Percentiles rank a stretch among this genome's conserved stretches.
phyloP scores from a whole-genome alignment of 805 yeast genomes.

The Yarrowia yakushimensis region DNA sequence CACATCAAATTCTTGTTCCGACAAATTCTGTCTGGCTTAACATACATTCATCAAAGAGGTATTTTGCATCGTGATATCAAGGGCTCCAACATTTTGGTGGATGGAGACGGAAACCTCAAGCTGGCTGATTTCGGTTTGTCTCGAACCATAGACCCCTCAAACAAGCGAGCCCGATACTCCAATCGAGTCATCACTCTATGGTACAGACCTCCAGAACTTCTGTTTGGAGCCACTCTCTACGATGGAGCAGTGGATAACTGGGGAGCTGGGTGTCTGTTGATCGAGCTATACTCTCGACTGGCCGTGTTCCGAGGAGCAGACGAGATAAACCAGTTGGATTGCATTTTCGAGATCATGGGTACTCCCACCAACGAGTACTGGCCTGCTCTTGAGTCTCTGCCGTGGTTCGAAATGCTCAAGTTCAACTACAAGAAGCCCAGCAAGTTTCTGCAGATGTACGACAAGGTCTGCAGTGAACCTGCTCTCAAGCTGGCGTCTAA shows the following conservation, averaged over 20 bases:
- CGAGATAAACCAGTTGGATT: constrained; percentile 76
- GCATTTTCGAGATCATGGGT: constrained; percentile 81
- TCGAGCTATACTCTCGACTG: constrained; percentile 69
- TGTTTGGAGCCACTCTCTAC: constrained; percentile 86
- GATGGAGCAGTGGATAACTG: constrained; percentile 91
- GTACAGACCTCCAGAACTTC: constrained; percentile 95
- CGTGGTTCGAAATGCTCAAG: constrained; percentile 87
- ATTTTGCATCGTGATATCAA: constrained; percentile 87
- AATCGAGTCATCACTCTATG: constrained; percentile 93
- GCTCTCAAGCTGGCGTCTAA: constrained; percentile 59
- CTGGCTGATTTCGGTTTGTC: constrained; percentile 97
- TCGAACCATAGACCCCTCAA: constrained; percentile 39
- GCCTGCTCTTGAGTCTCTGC: constrained; percentile 75
- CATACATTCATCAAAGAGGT: constrained; percentile 64
- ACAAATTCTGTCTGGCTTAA: constrained; percentile 74
- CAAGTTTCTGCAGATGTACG: constrained; percentile 45
- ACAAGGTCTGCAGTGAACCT: constrained; percentile 44
- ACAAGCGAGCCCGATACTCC: constrained; percentile 70
- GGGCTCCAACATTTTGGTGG: constrained; percentile 85
- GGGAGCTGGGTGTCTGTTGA: constrained; percentile 91
- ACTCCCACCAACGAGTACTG: constrained; percentile 70
- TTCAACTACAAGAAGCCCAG: constrained; percentile 45
- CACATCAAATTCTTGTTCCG: constrained; percentile 75
- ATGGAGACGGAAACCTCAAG: constrained; percentile 68
- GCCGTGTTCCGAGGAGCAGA: constrained; percentile 87